These are phyloP conservation scores for Dactylellina leptospora DNA, from an alignment of 2,329 filamentous ascomycete species.

Conservation along the genomic window DNA sequence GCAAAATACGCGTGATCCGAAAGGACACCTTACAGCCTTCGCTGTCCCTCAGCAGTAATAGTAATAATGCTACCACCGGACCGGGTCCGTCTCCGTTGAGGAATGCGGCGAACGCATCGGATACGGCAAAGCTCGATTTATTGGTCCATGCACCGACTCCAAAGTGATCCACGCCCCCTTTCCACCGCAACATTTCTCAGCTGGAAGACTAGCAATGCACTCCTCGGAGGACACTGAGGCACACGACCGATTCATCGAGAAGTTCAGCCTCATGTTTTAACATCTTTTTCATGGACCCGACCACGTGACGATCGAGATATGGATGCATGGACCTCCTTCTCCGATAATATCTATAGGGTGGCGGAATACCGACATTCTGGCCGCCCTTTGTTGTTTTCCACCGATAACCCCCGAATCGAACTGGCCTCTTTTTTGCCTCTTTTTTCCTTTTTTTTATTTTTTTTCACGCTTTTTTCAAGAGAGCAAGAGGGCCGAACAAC, in stretches of 20 bases:
- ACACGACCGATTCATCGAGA: too few relatives aligned
- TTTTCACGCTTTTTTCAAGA: neutral
- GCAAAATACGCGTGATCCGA: slow-evolving; percentile 38
- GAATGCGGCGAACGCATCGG: slow-evolving; percentile 29
- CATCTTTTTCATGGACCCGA: too few relatives aligned
- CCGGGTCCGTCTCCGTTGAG: slow-evolving; percentile 39
- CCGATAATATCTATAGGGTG: neutral
- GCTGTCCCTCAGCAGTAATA: neutral
- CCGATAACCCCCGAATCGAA: too few relatives aligned
- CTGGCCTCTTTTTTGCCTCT: neutral
- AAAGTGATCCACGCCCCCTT: slow-evolving; percentile 44
- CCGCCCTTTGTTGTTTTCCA: neutral
- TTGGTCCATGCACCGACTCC: slow-evolving; percentile 34
- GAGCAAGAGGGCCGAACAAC: slow-evolving; percentile 1
- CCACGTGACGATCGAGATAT: too few relatives aligned
- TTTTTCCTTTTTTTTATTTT: neutral
- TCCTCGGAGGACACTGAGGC: too few relatives aligned
- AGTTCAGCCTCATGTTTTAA: too few relatives aligned
- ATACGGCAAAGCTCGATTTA: slow-evolving; percentile 21
- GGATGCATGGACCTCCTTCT: slow-evolving; percentile 30
- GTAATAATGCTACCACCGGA: slow-evolving; percentile 3
- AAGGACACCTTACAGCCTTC: slow-evolving; percentile 22
- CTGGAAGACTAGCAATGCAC: too few relatives aligned
- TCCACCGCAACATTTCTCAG: neutral
- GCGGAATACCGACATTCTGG: slow-evolving; percentile 7